Conservation (phyloP, 1,139 yeast species). For the Protomyces macrosporus region DNA sequence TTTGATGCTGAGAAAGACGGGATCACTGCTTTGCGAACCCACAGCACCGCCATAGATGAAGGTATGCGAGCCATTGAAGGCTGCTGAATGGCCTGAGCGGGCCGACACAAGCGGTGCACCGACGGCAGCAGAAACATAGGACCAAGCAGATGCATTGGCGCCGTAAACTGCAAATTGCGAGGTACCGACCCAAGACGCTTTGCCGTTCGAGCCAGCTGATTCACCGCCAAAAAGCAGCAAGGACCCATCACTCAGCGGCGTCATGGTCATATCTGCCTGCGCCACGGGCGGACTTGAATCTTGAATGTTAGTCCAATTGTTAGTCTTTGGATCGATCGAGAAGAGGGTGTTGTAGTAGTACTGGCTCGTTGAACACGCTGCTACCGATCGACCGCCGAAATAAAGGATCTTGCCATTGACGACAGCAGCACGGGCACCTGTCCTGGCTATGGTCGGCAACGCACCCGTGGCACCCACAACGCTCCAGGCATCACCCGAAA, state of each 20-base stretch:
- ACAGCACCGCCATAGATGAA: constrained; percentile 14
- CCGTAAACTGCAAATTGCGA: constrained; percentile 7
- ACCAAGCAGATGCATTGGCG: constrained; percentile 2
- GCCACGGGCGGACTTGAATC: constrained; percentile 15
- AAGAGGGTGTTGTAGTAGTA: constrained; percentile 16
- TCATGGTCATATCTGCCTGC: constrained; percentile 20
- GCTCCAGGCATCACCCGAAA: constrained; percentile 1
- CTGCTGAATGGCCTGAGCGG: constrained; percentile 22
- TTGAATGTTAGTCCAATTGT: not conserved
- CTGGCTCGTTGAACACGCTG: constrained; percentile 10
- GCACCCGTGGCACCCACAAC: not conserved
- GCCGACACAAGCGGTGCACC: not conserved
- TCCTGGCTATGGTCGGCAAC: constrained; percentile 7
- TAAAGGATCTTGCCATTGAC: constrained; percentile 1
- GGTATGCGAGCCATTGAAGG: constrained; percentile 14
- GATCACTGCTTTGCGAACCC: not conserved
- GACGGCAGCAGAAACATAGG: constrained; percentile 5
- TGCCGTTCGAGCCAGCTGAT: constrained; percentile 5
- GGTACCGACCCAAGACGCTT: constrained; percentile 21
- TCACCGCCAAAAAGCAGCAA: constrained; percentile 14
- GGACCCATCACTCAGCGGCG: not conserved
- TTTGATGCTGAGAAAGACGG: constrained; percentile 7
- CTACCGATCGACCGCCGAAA: constrained; percentile 17
- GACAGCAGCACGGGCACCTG: constrained; percentile 11
- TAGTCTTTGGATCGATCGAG: not conserved